Base-by-base conservation (phyloP, 78 protist species). In the Polysphondylium violaceum region DNA sequence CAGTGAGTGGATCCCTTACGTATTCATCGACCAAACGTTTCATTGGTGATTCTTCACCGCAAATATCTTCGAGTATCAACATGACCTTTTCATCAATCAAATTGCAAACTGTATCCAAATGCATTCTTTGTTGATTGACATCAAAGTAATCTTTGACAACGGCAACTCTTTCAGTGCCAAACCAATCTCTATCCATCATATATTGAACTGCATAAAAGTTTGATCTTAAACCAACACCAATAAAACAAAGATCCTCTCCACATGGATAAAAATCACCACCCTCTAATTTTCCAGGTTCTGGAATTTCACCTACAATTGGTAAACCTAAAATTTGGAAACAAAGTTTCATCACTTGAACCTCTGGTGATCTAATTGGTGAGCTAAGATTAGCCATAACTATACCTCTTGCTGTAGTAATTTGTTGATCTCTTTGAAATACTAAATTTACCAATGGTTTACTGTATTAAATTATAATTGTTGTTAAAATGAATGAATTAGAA, bases 101-200 rank as follows among this genome's bases (percentile, higher is more conserved):
- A 64, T 95, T 94, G 31, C 76, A 95, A 50, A 92, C 81, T 14
- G 96, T 92, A 64, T 97, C 98, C 9, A 97, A 64, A 88, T 97
- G 98, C 98, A 97, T 97, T 9, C 98, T 73, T 35, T 96, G 95
- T 78, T 96, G 97, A 63, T 72, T 58, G 47, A 76, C 47, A 55
- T 97, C 98, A 68, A 95, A 93, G 25, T 65, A 58, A 74, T 97
- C 98, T 33, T 83, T 89, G 53, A 97, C 98, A 3, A 97, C 96
- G 14, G 96, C 97, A 17, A 97, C 94, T 12, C 95, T 38, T 16
- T 27, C 40, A 0, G 96, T 93, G 8, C 98, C 98, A 27, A 97
- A 79, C 41, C 86, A 56, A 56, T 96, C 97, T 0, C 94, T 68
- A 4, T 76, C 44, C 96, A 96, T 88, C 76, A 95, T 31, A 74